Base-by-base conservation (phyloP, 495 filamentous ascomycete species). In the Penicillium riverlandense region DNA sequence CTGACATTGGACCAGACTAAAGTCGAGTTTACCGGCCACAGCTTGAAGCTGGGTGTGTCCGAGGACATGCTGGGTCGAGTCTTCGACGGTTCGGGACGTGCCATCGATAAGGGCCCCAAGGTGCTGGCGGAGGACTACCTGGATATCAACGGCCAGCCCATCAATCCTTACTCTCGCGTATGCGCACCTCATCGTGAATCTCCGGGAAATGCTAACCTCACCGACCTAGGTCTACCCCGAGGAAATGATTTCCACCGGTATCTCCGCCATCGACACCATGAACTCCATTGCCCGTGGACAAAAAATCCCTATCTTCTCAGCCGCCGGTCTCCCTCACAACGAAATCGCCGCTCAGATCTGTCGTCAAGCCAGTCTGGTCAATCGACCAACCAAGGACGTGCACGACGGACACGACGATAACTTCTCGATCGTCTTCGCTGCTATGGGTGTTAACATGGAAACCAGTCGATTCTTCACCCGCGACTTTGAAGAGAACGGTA, bases 371-470 rank as follows among this genome's bases (percentile, higher is more conserved):
- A 78, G 91, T 66, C 67, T 99, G 63, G 94, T 96, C 51, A 82
- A 86, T 51, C 79, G 82, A 53, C 84, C 90, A 41, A 95, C 85
- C 52, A 99, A 99, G 76, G 90, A 85, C 53, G 84, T 94, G 33
- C 92, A 99, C 60, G 94, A 97, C 62, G 89, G 80, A 22, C 92
- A 97, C 68, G 89, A 97, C 54, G 94, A 99, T 61, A 97, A 99
- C 73, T 99, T 99, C 79, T 95, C 88, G 11, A 97, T 97, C 53
- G 94, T 97, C 13, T 97, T 99, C 62, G 94, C 88, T 52, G 94
- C 94, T 50, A 99, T 99, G 94, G 94, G 94, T 88, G 94, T 99
- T 51, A 99, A 99, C 72, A 83, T 97, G 82, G 94, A 99, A 66
- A 99, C 94, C 11, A 87, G 85, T 62, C 85, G 91, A 46, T 99